phyloP scores from a whole-genome alignment of 352 stramenopile genomes.

The Globisporangium solare region DNA sequence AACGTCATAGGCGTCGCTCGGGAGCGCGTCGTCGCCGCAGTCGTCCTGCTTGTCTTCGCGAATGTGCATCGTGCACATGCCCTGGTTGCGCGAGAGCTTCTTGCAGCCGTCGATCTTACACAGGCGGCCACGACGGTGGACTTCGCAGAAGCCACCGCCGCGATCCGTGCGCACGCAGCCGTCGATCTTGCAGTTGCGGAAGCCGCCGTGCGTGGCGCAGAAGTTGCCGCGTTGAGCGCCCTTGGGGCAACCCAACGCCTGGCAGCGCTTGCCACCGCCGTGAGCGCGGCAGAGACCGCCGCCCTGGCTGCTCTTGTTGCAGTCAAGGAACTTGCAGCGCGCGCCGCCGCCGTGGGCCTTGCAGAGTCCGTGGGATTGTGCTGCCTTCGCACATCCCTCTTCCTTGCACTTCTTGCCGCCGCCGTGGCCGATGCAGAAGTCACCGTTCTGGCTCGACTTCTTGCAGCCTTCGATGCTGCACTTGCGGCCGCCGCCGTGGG shows the following conservation, averaged over 20 bases:
- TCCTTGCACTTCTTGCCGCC: slow-evolving; percentile 87
- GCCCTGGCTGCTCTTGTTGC: slow-evolving; percentile 80
- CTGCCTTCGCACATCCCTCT: slow-evolving; percentile 74
- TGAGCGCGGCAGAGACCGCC: slow-evolving; percentile 73
- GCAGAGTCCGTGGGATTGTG: slow-evolving; percentile 80
- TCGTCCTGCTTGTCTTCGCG: slow-evolving; percentile 74
- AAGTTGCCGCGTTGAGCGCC: slow-evolving; percentile 83
- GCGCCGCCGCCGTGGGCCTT: slow-evolving; percentile 81
- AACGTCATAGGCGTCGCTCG: not conserved
- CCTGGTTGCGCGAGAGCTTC: slow-evolving; percentile 84
- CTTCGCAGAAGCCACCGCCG: slow-evolving; percentile 80
- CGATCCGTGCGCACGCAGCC: slow-evolving; percentile 78
- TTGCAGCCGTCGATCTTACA: slow-evolving; percentile 86
- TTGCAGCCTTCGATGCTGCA: slow-evolving; percentile 84
- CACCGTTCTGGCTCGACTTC: slow-evolving; percentile 83
- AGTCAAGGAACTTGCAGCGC: slow-evolving; percentile 79
- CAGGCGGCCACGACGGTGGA: slow-evolving; percentile 72
- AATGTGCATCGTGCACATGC: slow-evolving; percentile 89
- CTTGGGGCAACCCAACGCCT: slow-evolving; percentile 68
- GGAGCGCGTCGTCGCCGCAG: slow-evolving; percentile 6
- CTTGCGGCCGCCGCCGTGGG: slow-evolving; percentile 74
- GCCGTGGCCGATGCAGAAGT: slow-evolving; percentile 85
- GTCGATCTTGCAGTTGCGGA: slow-evolving; percentile 86
- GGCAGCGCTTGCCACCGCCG: slow-evolving; percentile 77
- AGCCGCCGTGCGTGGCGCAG: slow-evolving; percentile 78